Evolutionary conservation across 805 yeast genomes (phyloP).

Genomic region (Debaryomyces tyrocola): DNA sequence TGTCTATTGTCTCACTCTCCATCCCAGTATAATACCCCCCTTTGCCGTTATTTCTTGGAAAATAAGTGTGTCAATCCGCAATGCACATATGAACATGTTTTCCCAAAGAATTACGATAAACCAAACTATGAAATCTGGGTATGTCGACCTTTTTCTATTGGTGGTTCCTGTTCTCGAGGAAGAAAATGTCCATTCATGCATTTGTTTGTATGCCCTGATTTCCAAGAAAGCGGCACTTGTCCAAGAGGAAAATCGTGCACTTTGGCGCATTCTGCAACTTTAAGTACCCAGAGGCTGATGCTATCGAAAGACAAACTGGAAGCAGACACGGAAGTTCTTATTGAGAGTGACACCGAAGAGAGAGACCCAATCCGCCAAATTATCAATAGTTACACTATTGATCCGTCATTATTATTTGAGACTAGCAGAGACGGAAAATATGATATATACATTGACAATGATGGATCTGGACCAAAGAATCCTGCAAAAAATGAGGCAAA

Average conservation of each 20-base stretch:
- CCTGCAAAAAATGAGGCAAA: not conserved
- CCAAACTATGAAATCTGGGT: slow-evolving; percentile 39
- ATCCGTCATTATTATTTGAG: slow-evolving; percentile 24
- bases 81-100: slow-evolving; percentile 51
- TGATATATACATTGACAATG: slow-evolving; percentile 24
- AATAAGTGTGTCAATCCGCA: slow-evolving; percentile 39
- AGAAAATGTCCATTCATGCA: slow-evolving; percentile 57
- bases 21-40: slow-evolving; percentile 55
- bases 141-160: slow-evolving; percentile 67
- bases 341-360: slow-evolving; percentile 13
- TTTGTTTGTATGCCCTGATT: slow-evolving; percentile 68
- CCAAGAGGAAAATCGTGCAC: slow-evolving; percentile 51
- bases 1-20: slow-evolving; percentile 61
- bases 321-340: slow-evolving; percentile 15
- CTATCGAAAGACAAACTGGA: slow-evolving; percentile 14
- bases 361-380: slow-evolving; percentile 8
- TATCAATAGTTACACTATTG: slow-evolving; percentile 35
- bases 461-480: not conserved
- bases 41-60: slow-evolving; percentile 28
- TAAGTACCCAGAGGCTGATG: slow-evolving; percentile 26
- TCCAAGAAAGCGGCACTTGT: slow-evolving; percentile 60
- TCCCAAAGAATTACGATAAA: slow-evolving; percentile 51
- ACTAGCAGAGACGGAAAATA: slow-evolving; percentile 18
- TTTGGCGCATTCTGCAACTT: slow-evolving; percentile 46
- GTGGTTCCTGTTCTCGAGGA: slow-evolving; percentile 71